These are phyloP conservation scores for Monosporascus sp. DNA, from an alignment of 2,329 filamentous ascomycete species.

Conservation along the genomic window DNA sequence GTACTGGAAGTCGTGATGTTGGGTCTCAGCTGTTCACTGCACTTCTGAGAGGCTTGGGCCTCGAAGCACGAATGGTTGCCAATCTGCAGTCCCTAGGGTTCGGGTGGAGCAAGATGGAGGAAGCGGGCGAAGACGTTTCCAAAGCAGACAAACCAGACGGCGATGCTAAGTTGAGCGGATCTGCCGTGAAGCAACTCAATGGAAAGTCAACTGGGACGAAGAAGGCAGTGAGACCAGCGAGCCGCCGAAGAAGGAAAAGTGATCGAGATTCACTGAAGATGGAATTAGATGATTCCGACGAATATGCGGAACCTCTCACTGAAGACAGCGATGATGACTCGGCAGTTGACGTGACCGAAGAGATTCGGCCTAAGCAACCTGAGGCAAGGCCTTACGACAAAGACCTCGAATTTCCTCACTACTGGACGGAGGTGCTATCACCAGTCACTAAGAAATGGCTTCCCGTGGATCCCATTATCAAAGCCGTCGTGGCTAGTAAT, in stretches of 20 bases:
- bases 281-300: conserved; percentile 38
- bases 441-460: conserved; percentile 74
- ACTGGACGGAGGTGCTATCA: conserved; percentile 89
- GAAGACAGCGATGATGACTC: conserved; percentile 55
- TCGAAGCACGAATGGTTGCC: conserved; percentile 78
- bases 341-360: conserved; percentile 48
- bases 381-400: conserved; percentile 56
- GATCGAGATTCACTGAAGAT: conserved; percentile 21
- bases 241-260: conserved; percentile 15
- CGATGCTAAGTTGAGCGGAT: conserved; percentile 5
- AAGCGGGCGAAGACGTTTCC: conserved; percentile 51
- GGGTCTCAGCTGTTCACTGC: conserved; percentile 88
- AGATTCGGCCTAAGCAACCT: conserved; percentile 34
- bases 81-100: conserved; percentile 85
- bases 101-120: conserved; percentile 83
- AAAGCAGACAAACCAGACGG: conserved; percentile 8
- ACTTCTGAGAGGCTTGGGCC: conserved; percentile 69
- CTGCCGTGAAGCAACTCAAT: conserved; percentile 33
- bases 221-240: conserved; percentile 14
- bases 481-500: conserved; percentile 62
- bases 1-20: conserved; percentile 78
- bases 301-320: conserved; percentile 40
- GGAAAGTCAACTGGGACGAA: conserved; percentile 6
- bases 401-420: conserved; percentile 78
- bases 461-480: conserved; percentile 71